Evolutionary conservation across 1,139 yeast genomes (phyloP).

Genomic region (Sugiyamaella pinicola): DNA sequence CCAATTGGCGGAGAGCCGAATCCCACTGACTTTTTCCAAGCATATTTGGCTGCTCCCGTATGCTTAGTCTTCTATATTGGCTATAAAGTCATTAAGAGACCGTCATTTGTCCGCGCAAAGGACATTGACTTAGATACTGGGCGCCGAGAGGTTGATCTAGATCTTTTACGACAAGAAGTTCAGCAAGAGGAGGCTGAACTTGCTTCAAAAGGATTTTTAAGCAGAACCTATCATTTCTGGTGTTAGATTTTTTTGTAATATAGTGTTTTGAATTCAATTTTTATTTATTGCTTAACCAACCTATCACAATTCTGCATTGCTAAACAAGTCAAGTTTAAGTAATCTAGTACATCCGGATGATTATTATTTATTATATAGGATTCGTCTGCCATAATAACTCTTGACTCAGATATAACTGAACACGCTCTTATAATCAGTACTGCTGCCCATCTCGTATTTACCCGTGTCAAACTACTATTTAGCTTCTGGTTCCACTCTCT

Average conservation of each 20-base stretch:
- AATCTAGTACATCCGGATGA: too few relatives aligned
- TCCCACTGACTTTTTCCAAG: conserved; percentile 55
- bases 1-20: conserved; percentile 55
- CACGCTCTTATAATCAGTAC: too few relatives aligned
- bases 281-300: neutral
- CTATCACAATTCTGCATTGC: too few relatives aligned
- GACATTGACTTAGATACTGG: conserved; percentile 61
- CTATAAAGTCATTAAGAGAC: conserved; percentile 53
- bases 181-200: conserved; percentile 50
- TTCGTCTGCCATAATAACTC: too few relatives aligned
- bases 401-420: too few relatives aligned
- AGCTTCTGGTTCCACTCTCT: too few relatives aligned
- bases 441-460: too few relatives aligned
- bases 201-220: conserved; percentile 43
- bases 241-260: conserved; percentile 42
- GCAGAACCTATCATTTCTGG: conserved; percentile 50
- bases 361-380: too few relatives aligned
- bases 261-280: neutral
- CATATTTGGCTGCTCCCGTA: conserved; percentile 58
- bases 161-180: conserved; percentile 53
- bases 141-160: conserved; percentile 58
- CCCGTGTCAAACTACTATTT: too few relatives aligned
- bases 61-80: conserved; percentile 52
- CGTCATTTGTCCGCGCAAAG: conserved; percentile 47
- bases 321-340: too few relatives aligned